These are phyloP conservation scores for Glycine latifolia DNA, from an alignment of 306 rosid species.

Conservation along the genomic window DNA sequence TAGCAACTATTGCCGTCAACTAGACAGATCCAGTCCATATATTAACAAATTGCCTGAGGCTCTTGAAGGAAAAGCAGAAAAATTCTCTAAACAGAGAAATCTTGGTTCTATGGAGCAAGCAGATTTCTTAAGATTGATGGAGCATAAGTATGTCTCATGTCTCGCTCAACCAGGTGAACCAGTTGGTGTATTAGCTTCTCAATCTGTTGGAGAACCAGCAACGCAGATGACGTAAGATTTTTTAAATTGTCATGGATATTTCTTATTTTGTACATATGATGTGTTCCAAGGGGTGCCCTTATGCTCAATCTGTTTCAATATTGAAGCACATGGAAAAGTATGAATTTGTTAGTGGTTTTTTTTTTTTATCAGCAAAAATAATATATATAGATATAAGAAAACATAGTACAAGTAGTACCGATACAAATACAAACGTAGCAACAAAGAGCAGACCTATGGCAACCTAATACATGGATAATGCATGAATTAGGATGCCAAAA, in stretches of 20 bases:
- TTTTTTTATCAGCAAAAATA: too few species aligned
- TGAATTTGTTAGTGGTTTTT: too few species aligned
- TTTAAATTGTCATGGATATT: not conserved
- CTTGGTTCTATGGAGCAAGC: constrained; percentile 44
- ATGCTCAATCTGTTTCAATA: constrained; percentile 1
- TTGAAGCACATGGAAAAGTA: not conserved
- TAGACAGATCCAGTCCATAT: constrained; percentile 68
- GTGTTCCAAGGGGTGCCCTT: not conserved
- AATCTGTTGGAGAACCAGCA: constrained; percentile 96
- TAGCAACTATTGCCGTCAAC: constrained; percentile 63
- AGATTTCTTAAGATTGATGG: constrained; percentile 80
- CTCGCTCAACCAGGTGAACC: constrained; percentile 98
- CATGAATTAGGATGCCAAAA: too few species aligned
- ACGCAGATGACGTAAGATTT: constrained; percentile 92
- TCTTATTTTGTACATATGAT: not conserved
- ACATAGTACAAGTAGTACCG: too few species aligned
- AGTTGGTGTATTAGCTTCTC: constrained; percentile 96
- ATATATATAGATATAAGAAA: too few species aligned
- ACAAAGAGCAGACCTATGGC: too few species aligned
- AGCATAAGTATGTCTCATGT: constrained; percentile 83
- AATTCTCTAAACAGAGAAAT: constrained; percentile 53
- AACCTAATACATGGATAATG: too few species aligned
- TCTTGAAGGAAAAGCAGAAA: constrained; percentile 66
- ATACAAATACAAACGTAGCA: too few species aligned
- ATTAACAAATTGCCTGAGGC: constrained; percentile 73